phyloP scores from a whole-genome alignment of 805 yeast species.

The Hanseniaspora guilliermondii region DNA sequence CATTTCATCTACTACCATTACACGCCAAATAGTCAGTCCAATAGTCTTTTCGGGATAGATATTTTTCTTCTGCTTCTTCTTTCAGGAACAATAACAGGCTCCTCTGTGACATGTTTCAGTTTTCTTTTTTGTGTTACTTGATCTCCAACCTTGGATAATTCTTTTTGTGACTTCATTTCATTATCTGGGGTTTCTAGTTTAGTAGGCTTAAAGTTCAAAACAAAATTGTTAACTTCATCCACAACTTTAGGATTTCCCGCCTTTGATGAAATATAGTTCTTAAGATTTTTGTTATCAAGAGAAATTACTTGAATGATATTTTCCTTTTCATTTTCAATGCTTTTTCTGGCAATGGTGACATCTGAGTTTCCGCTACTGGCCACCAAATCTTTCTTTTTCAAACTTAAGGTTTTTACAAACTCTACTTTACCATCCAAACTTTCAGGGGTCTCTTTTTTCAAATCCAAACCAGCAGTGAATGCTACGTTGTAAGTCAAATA shows the following conservation, averaged over 20 bases:
- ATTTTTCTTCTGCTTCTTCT: constrained; percentile 9
- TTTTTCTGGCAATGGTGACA: not conserved
- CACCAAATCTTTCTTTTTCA: not conserved
- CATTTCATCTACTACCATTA: not conserved
- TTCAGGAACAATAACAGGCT: not conserved
- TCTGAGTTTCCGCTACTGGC: constrained; percentile 1
- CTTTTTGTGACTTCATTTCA: not conserved
- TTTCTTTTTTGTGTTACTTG: not conserved
- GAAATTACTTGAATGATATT: not conserved
- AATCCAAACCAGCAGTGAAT: constrained; percentile 15
- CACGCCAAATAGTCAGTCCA: constrained; percentile 5
- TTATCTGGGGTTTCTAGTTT: not conserved
- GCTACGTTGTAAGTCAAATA: constrained; percentile 25
- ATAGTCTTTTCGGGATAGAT: constrained; percentile 8
- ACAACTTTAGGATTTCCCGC: not conserved
- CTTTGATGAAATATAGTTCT: not conserved
- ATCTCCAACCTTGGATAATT: not conserved
- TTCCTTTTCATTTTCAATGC: not conserved
- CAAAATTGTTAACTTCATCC: constrained; percentile 4
- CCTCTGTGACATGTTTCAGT: not conserved
- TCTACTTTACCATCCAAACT: constrained; percentile 5
- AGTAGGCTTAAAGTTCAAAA: constrained; percentile 5
- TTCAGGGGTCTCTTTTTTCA: not conserved
- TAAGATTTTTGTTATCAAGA: not conserved
- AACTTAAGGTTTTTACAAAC: constrained; percentile 3